Conservation (phyloP, 192 early-diverging fungal species). For the Entophlyctis helioformis region DNA sequence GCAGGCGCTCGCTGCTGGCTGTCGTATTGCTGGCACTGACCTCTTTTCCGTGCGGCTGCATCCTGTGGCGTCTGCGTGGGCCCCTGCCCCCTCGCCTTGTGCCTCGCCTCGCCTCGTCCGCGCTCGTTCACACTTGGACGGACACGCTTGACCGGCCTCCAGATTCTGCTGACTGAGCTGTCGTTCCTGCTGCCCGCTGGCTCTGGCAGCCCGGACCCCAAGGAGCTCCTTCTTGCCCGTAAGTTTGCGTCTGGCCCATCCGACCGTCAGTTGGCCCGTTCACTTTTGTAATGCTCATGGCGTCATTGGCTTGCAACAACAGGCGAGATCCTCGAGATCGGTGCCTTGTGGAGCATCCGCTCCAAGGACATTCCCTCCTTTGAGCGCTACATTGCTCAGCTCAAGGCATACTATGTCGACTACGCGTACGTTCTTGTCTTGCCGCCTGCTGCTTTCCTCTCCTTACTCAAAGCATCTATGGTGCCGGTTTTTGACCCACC, state of each 20-base stretch:
- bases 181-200: slow-evolving; percentile 26
- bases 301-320: not conserved
- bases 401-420: slow-evolving; percentile 80
- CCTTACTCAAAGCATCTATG: too few relatives aligned
- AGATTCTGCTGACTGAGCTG: slow-evolving; percentile 32
- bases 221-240: slow-evolving; percentile 44
- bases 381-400: slow-evolving; percentile 89
- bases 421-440: slow-evolving; percentile 54
- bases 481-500: too few relatives aligned
- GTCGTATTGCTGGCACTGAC: not conserved
- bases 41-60: not conserved
- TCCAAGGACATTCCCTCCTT: slow-evolving; percentile 84
- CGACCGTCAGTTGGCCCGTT: not conserved
- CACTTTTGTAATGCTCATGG: too few relatives aligned
- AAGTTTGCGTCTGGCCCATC: slow-evolving; percentile 8
- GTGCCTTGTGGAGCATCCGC: slow-evolving; percentile 77
- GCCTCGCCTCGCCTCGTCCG: not conserved
- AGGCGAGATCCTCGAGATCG: slow-evolving; percentile 84
- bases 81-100: not conserved
- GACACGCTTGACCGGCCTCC: not conserved
- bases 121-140: not conserved
- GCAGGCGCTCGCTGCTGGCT: not conserved
- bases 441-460: too few relatives aligned
- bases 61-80: not conserved
- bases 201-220: slow-evolving; percentile 10